phyloP scores from a whole-genome alignment of 371 early-diverging fungal species.

The Synchytrium microbalum region DNA sequence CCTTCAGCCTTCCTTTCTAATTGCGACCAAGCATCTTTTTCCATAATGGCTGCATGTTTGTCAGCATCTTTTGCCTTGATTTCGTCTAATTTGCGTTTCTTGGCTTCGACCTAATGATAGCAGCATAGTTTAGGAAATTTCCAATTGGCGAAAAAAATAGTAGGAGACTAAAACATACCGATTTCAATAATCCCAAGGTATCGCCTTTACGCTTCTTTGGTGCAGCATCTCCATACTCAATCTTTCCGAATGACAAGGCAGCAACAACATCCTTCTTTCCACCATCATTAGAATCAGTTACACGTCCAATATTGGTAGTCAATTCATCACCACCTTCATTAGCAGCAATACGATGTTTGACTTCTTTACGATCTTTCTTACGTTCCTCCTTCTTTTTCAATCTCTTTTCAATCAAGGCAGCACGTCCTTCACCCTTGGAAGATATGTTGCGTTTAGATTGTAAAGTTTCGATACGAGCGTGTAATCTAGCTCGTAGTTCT shows the following conservation, averaged over 20 bases:
- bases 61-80: slow-evolving; percentile 58
- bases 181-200: slow-evolving; percentile 63
- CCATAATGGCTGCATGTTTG: slow-evolving; percentile 61
- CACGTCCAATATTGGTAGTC: background rate
- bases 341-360: slow-evolving; percentile 40
- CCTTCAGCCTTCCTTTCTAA: slow-evolving; percentile 73
- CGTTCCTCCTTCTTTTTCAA: slow-evolving; percentile 66
- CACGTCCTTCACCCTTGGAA: slow-evolving; percentile 42
- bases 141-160: background rate
- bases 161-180: slow-evolving; percentile 25
- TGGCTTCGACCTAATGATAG: slow-evolving; percentile 55
- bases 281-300: background rate
- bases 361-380: slow-evolving; percentile 58
- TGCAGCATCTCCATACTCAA: slow-evolving; percentile 57
- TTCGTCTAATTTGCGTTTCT: slow-evolving; percentile 68
- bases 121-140: too few species aligned
- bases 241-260: slow-evolving; percentile 58
- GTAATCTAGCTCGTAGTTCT: slow-evolving; percentile 61
- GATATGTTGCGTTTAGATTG: slow-evolving; percentile 61
- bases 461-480: slow-evolving; percentile 59
- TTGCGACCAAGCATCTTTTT: slow-evolving; percentile 74
- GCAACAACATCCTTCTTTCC: slow-evolving; percentile 9
- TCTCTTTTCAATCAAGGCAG: slow-evolving; percentile 68
- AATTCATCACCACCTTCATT: slow-evolving; percentile 7
- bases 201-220: slow-evolving; percentile 70